Conservation (phyloP, 768 basidiomycete species). For the Lentinula aciculospora region DNA sequence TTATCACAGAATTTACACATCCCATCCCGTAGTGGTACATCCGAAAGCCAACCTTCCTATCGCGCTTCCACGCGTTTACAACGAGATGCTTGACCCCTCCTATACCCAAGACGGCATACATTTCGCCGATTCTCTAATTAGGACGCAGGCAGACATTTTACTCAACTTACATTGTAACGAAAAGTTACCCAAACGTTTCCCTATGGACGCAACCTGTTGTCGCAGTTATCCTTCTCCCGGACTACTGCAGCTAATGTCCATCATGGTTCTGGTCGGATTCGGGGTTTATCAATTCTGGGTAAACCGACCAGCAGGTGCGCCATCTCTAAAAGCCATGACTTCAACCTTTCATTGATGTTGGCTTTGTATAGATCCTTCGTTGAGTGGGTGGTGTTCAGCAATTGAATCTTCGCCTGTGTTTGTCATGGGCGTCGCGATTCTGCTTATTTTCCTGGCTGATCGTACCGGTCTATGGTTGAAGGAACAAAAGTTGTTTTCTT, state of each 20-base stretch:
- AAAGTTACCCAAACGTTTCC: conserved; percentile 51
- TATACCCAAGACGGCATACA: conserved; percentile 86
- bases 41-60: conserved; percentile 27
- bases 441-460: conserved; percentile 75
- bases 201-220: conserved; percentile 78
- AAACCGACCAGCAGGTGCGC: conserved; percentile 10
- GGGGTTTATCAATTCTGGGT: conserved; percentile 45
- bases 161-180: conserved; percentile 82
- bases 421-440: conserved; percentile 60
- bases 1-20: conserved; percentile 54
- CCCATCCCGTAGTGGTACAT: conserved; percentile 21
- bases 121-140: conserved; percentile 57
- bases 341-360: neutral
- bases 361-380: neutral
- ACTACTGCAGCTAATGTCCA: conserved; percentile 45
- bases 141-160: conserved; percentile 70
- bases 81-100: conserved; percentile 65
- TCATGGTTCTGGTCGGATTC: conserved; percentile 40
- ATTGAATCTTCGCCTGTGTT: conserved; percentile 40
- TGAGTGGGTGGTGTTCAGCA: neutral
- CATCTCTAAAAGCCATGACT: neutral
- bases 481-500: conserved; percentile 79
- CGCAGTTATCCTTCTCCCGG: conserved; percentile 67
- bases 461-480: conserved; percentile 86
- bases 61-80: conserved; percentile 74